A percentile compares a stretch with the other conserved stretches of the same genome.
phyloP scores from a whole-genome alignment of 1,139 yeast genomes.

The Taiozyma onychis region DNA sequence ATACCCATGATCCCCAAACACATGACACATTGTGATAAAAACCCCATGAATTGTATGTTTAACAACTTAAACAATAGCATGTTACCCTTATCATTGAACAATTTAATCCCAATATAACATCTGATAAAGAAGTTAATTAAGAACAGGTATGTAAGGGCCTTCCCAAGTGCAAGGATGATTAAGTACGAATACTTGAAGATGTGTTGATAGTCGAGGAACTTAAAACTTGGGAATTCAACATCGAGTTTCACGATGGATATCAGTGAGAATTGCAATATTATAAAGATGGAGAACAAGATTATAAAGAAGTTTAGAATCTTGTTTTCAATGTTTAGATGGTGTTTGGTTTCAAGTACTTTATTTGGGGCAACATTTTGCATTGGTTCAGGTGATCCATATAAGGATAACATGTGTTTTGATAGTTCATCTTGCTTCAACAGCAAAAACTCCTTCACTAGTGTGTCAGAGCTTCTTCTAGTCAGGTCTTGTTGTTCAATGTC shows the following conservation, averaged over 20 bases:
- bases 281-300: slow-evolving; percentile 13
- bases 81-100: slow-evolving; percentile 13
- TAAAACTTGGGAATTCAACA: slow-evolving; percentile 6
- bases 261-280: slow-evolving; percentile 14
- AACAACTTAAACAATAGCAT: slow-evolving; percentile 16
- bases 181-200: slow-evolving; percentile 15
- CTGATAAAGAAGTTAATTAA: slow-evolving; percentile 15
- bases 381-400: slow-evolving; percentile 13
- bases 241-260: slow-evolving; percentile 14
- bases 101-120: slow-evolving; percentile 18
- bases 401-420: slow-evolving; percentile 7
- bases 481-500: neutral
- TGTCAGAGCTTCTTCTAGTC: slow-evolving; percentile 9
- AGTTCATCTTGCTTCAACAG: slow-evolving; percentile 12
- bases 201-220: slow-evolving; percentile 3
- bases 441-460: slow-evolving; percentile 11
- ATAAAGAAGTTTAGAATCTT: slow-evolving; percentile 17
- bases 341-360: slow-evolving; percentile 13
- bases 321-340: slow-evolving; percentile 17
- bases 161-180: slow-evolving; percentile 13
- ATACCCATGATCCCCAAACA: neutral
- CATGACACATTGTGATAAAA: slow-evolving; percentile 4
- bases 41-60: slow-evolving; percentile 20
- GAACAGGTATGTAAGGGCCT: slow-evolving; percentile 14
- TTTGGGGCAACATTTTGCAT: slow-evolving; percentile 5